Percentiles rank a stretch among this genome's conserved stretches.
Evolutionary conservation across 805 yeast species (phyloP).

Genomic region (Spathaspora hagerdaliae): DNA sequence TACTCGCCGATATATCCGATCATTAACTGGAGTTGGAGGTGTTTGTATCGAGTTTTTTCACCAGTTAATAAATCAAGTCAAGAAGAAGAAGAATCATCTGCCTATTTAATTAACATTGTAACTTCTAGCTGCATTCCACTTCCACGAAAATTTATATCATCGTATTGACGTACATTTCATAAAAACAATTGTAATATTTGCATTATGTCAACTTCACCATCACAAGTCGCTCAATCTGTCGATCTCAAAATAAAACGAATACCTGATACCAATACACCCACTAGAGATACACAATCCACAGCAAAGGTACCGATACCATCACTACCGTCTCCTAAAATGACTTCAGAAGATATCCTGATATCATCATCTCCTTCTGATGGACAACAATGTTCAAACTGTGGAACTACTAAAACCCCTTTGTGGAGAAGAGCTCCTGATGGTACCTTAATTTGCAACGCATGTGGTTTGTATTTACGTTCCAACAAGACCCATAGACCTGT

Average conservation of each 20-base stretch:
- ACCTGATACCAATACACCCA: background rate
- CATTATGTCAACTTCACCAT: background rate
- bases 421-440: constrained; percentile 61
- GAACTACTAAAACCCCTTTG: constrained; percentile 52
- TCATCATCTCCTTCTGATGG: constrained; percentile 19
- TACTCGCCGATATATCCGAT: too few relatives aligned
- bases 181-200: too few relatives aligned
- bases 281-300: background rate
- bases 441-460: constrained; percentile 54
- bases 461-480: constrained; percentile 56
- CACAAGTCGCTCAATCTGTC: background rate
- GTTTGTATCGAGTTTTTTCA: too few relatives aligned
- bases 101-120: too few relatives aligned
- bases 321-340: background rate
- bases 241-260: background rate
- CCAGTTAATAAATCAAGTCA: too few relatives aligned
- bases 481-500: constrained; percentile 65
- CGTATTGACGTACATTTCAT: too few relatives aligned
- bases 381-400: constrained; percentile 52
- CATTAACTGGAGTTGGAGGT: too few relatives aligned
- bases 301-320: background rate
- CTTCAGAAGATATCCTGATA: background rate
- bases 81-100: too few relatives aligned
- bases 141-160: too few relatives aligned
- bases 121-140: too few relatives aligned